Conservation (phyloP, 1,284 basidiomycete genomes). For the Agroathelia rolfsii region DNA sequence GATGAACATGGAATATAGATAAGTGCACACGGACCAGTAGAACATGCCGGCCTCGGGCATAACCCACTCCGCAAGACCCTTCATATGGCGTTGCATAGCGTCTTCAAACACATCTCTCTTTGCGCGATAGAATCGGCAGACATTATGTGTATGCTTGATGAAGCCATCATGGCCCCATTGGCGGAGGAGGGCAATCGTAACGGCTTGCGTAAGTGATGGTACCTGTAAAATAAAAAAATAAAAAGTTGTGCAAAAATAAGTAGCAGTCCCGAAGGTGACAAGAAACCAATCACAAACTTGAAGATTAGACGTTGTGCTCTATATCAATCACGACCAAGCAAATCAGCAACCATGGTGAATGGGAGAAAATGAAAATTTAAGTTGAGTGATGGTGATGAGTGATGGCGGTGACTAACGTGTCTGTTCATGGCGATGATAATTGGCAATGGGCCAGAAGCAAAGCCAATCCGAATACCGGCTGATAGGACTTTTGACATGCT, state of each 20-base stretch:
- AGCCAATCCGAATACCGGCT: conserved; percentile 67
- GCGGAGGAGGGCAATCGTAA: conserved; percentile 61
- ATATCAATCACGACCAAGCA: conserved; percentile 9
- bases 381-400: conserved; percentile 1
- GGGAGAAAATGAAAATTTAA: too few species aligned
- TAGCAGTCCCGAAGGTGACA: too few species aligned
- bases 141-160: conserved; percentile 55
- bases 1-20: conserved; percentile 6
- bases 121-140: conserved; percentile 72
- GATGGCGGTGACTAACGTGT: conserved; percentile 35
- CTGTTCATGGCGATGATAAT: conserved; percentile 71
- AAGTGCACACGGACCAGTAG: conserved; percentile 52
- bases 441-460: conserved; percentile 68
- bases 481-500: conserved; percentile 54
- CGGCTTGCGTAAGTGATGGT: conserved; percentile 69
- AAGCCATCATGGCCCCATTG: conserved; percentile 79
- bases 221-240: too few species aligned
- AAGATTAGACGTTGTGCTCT: conserved; percentile 70
- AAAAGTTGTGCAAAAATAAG: too few species aligned
- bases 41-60: conserved; percentile 88
- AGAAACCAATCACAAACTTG: too few species aligned
- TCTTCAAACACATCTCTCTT: conserved; percentile 77
- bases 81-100: conserved; percentile 66
- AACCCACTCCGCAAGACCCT: conserved; percentile 74
- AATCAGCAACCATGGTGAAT: too few species aligned